phyloP scores from a whole-genome alignment of 2,329 filamentous ascomycete species.

The Ascochyta clinopodiicola region DNA sequence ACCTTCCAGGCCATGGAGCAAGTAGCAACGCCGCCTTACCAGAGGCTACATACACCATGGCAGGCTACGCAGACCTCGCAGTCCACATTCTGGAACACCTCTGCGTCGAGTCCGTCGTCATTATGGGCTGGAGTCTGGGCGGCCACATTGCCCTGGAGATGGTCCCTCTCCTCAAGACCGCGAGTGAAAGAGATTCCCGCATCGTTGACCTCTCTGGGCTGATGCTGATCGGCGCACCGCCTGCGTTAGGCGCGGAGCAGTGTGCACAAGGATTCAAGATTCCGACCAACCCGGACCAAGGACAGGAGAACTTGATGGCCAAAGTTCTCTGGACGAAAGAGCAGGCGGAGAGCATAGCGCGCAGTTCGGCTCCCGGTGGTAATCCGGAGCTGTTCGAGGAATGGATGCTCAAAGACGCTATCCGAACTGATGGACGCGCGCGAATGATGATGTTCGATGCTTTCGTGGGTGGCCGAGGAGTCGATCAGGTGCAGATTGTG shows the following conservation, averaged over 20 bases:
- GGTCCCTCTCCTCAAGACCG: constrained; percentile 23
- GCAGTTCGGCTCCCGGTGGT: constrained; percentile 18
- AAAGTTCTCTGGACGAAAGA: constrained; percentile 25
- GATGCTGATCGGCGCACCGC: constrained; percentile 40
- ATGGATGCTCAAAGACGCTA: constrained; percentile 38
- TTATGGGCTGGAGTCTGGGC: constrained; percentile 45
- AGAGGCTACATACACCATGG: constrained; percentile 32
- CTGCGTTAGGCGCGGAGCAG: constrained; percentile 31
- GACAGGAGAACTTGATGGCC: constrained; percentile 13
- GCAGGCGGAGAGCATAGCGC: constrained; percentile 25
- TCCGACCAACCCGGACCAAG: not conserved
- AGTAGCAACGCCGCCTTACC: constrained; percentile 36
- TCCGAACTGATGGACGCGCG: constrained; percentile 34
- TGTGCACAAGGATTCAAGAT: constrained; percentile 20
- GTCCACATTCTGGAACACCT: constrained; percentile 37
- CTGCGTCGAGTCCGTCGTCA: constrained; percentile 26
- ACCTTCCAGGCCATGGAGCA: constrained; percentile 46
- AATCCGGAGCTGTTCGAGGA: constrained; percentile 23
- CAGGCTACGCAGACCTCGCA: constrained; percentile 42
- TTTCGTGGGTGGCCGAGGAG: constrained; percentile 22
- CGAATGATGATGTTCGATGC: constrained; percentile 33
- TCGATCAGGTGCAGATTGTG: not conserved
- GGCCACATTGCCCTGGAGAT: constrained; percentile 44
- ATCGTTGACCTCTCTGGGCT: constrained; percentile 27
- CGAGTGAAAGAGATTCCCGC: not conserved